Conservation (phyloP, 768 basidiomycete species). For the Pisolithus tinctorius region DNA sequence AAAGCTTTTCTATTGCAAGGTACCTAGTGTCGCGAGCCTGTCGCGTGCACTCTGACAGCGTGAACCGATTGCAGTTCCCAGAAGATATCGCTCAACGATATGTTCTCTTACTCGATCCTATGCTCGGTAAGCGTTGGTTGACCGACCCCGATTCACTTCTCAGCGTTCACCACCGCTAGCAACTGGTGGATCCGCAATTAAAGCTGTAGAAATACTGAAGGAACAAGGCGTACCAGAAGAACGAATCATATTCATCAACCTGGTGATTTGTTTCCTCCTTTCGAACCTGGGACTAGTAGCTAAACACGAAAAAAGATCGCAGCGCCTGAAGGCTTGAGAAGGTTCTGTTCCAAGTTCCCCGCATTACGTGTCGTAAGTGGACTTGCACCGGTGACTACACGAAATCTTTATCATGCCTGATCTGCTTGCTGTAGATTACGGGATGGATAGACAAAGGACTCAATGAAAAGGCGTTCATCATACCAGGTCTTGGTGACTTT, state of each 20-base stretch:
- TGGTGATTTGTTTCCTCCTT: slow-evolving; percentile 41
- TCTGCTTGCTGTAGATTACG: slow-evolving; percentile 55
- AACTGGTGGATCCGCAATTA: slow-evolving; percentile 96
- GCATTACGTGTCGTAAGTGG: slow-evolving; percentile 65
- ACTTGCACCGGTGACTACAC: neutral
- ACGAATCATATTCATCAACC: slow-evolving; percentile 89
- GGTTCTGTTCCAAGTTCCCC: slow-evolving; percentile 73
- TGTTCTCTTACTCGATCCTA: slow-evolving; percentile 92
- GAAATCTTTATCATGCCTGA: neutral
- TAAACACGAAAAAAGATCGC: slow-evolving; percentile 52
- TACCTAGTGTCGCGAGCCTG: slow-evolving; percentile 17
- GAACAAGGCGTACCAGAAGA: slow-evolving; percentile 92
- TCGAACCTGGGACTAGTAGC: neutral
- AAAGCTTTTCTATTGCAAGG: slow-evolving; percentile 90
- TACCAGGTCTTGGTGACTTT: slow-evolving; percentile 96
- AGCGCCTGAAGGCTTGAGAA: slow-evolving; percentile 81
- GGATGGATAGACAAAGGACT: slow-evolving; percentile 94
- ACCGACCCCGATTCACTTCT: neutral
- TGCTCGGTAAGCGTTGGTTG: slow-evolving; percentile 65
- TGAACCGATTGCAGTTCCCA: slow-evolving; percentile 57
- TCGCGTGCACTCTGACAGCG: neutral
- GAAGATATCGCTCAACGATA: slow-evolving; percentile 89
- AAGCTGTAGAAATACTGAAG: slow-evolving; percentile 91
- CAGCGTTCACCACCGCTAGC: slow-evolving; percentile 34
- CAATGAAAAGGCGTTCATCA: slow-evolving; percentile 86